Percentiles rank a stretch among this genome's conserved stretches.
Evolutionary conservation across 2,329 filamentous ascomycete species (phyloP).

Genomic region (Ceratocystis eucalypticola): DNA sequence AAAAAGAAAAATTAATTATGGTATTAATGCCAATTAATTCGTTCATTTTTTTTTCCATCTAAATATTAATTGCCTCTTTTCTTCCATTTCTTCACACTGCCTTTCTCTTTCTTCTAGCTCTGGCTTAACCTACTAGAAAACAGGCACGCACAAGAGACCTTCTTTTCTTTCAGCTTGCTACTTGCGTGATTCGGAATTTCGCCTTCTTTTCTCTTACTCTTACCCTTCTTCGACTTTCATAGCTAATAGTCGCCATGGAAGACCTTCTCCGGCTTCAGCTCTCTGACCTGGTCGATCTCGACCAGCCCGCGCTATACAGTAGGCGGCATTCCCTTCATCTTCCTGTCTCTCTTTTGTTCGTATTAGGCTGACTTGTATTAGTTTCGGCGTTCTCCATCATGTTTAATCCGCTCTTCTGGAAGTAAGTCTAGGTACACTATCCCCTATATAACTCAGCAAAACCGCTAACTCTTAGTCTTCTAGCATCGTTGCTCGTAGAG

Average conservation of each 20-base stretch:
- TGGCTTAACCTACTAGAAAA: background rate
- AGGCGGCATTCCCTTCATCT: conserved; percentile 26
- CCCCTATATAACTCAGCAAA: conserved; percentile 25
- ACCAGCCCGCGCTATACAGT: conserved; percentile 54
- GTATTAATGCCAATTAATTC: background rate
- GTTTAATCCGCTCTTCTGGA: conserved; percentile 99
- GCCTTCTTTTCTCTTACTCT: background rate
- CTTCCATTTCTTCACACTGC: too few relatives aligned
- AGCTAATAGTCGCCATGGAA: conserved; percentile 1
- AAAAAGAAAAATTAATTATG: background rate
- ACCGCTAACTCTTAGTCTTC: conserved; percentile 1
- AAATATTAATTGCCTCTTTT: background rate
- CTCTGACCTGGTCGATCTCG: conserved; percentile 41
- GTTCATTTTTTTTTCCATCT: too few relatives aligned
- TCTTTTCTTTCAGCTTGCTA: too few relatives aligned
- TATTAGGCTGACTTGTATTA: conserved; percentile 27
- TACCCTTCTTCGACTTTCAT: background rate
- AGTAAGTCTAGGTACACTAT: conserved; percentile 48
- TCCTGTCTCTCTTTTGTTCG: conserved; percentile 20
- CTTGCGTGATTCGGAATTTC: too few relatives aligned
- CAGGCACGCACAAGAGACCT: too few relatives aligned
- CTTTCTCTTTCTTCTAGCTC: conserved; percentile 18
- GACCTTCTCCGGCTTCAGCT: background rate
- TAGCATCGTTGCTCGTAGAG: conserved; percentile 72
- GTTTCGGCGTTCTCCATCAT: conserved; percentile 70